Base-by-base conservation (phyloP, 768 basidiomycete species). In the Suillus discolor region DNA sequence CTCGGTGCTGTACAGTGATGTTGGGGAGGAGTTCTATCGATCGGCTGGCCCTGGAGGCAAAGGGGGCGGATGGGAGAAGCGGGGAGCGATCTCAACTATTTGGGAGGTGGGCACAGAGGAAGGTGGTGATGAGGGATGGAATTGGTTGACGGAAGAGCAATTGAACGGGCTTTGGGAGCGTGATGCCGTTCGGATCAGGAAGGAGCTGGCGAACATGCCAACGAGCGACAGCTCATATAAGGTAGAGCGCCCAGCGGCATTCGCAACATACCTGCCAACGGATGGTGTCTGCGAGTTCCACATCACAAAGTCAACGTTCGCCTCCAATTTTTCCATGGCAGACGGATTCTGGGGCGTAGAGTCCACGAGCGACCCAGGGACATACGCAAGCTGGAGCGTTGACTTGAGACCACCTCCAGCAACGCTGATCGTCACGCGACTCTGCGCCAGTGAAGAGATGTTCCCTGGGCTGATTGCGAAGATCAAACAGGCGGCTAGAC, bases 1-100 rank as follows among this genome's bases (percentile, higher is more conserved):
- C 69, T 87, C 85, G 4, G 73, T 78, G 18, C 77, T 88, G 25
- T 87, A 84, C 74, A 87, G 83, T 67, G 86, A 87, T 63, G 74
- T 87, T 38, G 85, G 86, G 20, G 62, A 65, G 4, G 66, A 73
- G 1, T 85, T 86, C 71, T 88, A 88, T 73, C 67, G 66, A n/a
- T 63, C 67, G 11, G 79, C 81, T 61, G 85, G 84, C 1, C 80
- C 81, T 3, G 72, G 70, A 9, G 67, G 63, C 6, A 69, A 60
- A 42, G 65, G 62, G 9, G 73, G 75, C 13, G 86, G 87, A 4
- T 88, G 87, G 87, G 71, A 79, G n/a, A 71, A 78, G 16, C 71
- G 74, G 23, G 74, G 72, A 8, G 72, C 79, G 7, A 45, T 71
- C 0, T 81, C 79, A 28, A 84, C 84, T 0, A 65, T 77, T 4